These are phyloP conservation scores for Beauveria varroae DNA, from an alignment of 2,329 filamentous ascomycete species.

Conservation along the genomic window DNA sequence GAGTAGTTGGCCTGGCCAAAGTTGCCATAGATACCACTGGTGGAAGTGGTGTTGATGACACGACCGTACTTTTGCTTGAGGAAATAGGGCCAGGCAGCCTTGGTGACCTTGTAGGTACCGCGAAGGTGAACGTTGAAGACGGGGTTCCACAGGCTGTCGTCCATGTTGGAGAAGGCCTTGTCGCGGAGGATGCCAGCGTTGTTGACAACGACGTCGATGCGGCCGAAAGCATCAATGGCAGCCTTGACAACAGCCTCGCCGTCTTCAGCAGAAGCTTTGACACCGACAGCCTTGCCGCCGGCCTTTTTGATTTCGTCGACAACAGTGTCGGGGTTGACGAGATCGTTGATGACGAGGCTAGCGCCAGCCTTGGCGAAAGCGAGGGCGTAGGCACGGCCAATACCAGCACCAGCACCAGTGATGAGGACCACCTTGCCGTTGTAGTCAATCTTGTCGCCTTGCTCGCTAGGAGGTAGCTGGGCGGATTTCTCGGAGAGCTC, in stretches of 20 bases:
- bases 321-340: conserved; percentile 84
- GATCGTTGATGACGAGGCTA: conserved; percentile 87
- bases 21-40: conserved; percentile 97
- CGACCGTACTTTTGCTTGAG: conserved; percentile 98
- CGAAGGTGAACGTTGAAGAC: conserved; percentile 89
- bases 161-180: conserved; percentile 98
- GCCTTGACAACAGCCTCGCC: conserved; percentile 86
- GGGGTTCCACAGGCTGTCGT: conserved; percentile 84
- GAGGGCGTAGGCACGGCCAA: conserved; percentile 84
- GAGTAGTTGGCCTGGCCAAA: conserved; percentile 98
- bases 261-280: conserved; percentile 90
- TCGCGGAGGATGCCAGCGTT: conserved; percentile 96
- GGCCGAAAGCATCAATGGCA: conserved; percentile 87
- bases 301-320: conserved; percentile 87
- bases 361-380: conserved; percentile 81
- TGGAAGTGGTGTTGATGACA: conserved; percentile 93
- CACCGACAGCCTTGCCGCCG: conserved; percentile 83
- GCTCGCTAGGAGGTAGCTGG: conserved; percentile 65
- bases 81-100: conserved; percentile 96
- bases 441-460: conserved; percentile 70
- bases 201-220: conserved; percentile 93
- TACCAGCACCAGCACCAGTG: conserved; percentile 82
- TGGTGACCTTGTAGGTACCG: conserved; percentile 93
- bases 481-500: conserved; percentile 74
- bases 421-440: conserved; percentile 78